phyloP scores from a whole-genome alignment of 2,329 filamentous ascomycete species.

The Colletotrichum eleusines region DNA sequence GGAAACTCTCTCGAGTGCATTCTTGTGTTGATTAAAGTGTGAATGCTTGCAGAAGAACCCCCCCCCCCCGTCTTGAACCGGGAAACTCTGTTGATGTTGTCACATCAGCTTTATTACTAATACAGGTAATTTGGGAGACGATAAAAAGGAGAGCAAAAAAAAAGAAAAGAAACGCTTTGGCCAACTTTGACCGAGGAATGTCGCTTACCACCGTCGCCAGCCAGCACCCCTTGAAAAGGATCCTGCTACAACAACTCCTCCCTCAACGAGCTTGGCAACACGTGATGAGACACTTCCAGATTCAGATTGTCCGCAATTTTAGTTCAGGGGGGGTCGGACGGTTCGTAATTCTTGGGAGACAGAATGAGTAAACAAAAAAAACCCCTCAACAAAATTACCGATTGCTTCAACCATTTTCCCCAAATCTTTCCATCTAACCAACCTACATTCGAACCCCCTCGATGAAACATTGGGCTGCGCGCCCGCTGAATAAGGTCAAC shows the following conservation, averaged over 20 bases:
- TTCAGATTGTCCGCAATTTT: slow-evolving; percentile 22
- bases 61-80: too few species aligned
- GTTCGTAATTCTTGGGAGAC: neutral
- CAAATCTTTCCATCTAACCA: neutral
- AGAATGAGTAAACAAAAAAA: too few species aligned
- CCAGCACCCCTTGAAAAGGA: slow-evolving; percentile 12
- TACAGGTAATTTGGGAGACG: neutral
- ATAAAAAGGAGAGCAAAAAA: too few species aligned
- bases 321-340: neutral
- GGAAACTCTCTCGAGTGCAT: neutral
- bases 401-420: neutral
- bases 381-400: neutral
- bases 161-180: slow-evolving; percentile 1
- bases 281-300: slow-evolving; percentile 42
- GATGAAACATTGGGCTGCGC: neutral
- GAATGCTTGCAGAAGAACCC: neutral
- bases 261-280: slow-evolving; percentile 37
- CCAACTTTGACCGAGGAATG: slow-evolving; percentile 1
- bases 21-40: too few species aligned
- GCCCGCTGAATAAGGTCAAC: neutral
- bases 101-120: neutral
- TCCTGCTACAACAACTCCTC: neutral
- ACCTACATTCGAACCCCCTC: too few species aligned
- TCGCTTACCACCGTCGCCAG: slow-evolving; percentile 21
- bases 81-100: neutral